Conservation (phyloP, 495 filamentous ascomycete genomes). For the Aspergillus diversus region DNA sequence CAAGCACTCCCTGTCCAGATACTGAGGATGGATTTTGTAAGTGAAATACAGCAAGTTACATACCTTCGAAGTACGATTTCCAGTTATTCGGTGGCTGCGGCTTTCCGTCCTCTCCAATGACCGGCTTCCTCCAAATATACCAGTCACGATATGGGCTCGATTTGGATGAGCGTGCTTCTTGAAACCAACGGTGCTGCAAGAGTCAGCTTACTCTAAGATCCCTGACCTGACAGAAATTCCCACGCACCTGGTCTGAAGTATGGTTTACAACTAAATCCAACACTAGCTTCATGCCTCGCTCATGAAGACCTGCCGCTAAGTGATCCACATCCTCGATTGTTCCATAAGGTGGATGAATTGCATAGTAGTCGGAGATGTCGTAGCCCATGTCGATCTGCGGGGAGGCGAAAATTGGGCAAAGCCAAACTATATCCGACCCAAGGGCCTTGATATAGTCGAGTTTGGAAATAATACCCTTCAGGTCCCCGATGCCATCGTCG, state of each 20-base stretch:
- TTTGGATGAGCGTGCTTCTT: slow-evolving; percentile 50
- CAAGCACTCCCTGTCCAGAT: slow-evolving; percentile 46
- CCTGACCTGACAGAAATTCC: background rate
- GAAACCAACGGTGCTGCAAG: slow-evolving; percentile 60
- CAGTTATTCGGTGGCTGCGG: slow-evolving; percentile 63
- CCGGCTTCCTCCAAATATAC: slow-evolving; percentile 61
- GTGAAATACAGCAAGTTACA: background rate
- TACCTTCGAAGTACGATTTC: slow-evolving; percentile 51
- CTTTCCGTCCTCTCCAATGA: slow-evolving; percentile 48
- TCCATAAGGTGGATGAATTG: slow-evolving; percentile 56
- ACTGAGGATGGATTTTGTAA: background rate
- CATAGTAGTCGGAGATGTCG: slow-evolving; percentile 64
- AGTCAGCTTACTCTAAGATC: background rate
- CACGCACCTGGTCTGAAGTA: slow-evolving; percentile 41
- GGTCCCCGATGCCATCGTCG: slow-evolving; percentile 55
- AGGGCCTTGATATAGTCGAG: slow-evolving; percentile 51
- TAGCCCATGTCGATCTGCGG: slow-evolving; percentile 61
- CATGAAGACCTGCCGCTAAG: slow-evolving; percentile 51
- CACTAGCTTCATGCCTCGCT: slow-evolving; percentile 56
- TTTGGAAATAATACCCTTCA: slow-evolving; percentile 34
- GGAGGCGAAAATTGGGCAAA: slow-evolving; percentile 47
- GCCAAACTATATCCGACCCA: slow-evolving; percentile 44
- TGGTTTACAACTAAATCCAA: slow-evolving; percentile 65
- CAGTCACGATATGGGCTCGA: slow-evolving; percentile 56
- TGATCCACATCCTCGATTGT: slow-evolving; percentile 57